Conservation (phyloP, 805 yeast species). For the Zygoascus flipseniorum region DNA sequence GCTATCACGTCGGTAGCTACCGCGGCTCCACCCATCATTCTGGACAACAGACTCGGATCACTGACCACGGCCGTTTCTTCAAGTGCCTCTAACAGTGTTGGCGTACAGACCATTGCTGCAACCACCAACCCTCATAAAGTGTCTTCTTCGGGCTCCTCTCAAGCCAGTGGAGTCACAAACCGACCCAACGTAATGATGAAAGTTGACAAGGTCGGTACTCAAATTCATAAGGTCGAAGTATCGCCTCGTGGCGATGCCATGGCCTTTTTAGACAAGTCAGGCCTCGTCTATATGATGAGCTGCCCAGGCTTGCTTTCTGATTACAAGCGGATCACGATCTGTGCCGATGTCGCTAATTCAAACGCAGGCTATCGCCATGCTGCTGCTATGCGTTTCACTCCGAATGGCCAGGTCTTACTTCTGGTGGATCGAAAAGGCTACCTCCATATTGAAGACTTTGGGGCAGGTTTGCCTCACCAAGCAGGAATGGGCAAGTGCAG, state of each 20-base stretch:
- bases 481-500: conserved; percentile 28
- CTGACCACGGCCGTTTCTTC: neutral
- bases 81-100: neutral
- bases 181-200: conserved; percentile 54
- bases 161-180: conserved; percentile 31
- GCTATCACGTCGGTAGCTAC: conserved; percentile 41
- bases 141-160: conserved; percentile 19
- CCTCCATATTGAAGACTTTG: conserved; percentile 74
- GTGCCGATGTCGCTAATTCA: conserved; percentile 39
- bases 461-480: conserved; percentile 67
- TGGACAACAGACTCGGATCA: conserved; percentile 44
- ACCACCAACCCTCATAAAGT: conserved; percentile 6
- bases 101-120: neutral
- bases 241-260: conserved; percentile 84
- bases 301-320: conserved; percentile 47
- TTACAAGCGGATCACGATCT: conserved; percentile 52
- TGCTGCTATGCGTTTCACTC: conserved; percentile 70
- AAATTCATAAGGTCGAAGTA: conserved; percentile 62
- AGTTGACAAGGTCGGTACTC: conserved; percentile 72
- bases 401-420: conserved; percentile 72
- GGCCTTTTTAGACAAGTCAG: conserved; percentile 72
- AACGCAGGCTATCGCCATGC: conserved; percentile 66
- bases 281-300: conserved; percentile 60
- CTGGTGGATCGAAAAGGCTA: conserved; percentile 76
- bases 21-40: conserved; percentile 58